Conservation (phyloP, 2,329 filamentous ascomycete species). For the Fragosphaeria purpurea region DNA sequence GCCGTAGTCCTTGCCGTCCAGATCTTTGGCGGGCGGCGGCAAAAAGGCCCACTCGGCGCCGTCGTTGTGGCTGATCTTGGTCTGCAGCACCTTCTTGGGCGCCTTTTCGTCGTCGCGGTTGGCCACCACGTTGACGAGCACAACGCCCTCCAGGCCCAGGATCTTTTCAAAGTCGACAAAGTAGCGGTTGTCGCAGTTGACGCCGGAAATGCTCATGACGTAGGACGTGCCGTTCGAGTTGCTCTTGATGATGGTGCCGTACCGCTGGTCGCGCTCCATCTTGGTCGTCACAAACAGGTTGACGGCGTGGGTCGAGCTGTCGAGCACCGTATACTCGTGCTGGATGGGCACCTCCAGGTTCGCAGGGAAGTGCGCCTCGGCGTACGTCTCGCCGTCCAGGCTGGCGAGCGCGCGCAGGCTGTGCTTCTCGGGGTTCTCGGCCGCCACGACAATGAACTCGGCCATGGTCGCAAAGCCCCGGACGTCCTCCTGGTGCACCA, state of each 20-base stretch:
- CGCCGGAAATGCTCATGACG: conserved; percentile 67
- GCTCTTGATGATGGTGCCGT: conserved; percentile 88
- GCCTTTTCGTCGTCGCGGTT: conserved; percentile 52
- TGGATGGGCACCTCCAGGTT: conserved; percentile 73
- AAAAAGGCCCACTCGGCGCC: conserved; percentile 78
- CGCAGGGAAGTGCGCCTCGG: conserved; percentile 72
- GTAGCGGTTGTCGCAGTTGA: conserved; percentile 67
- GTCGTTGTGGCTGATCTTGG: conserved; percentile 93
- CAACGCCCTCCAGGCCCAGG: conserved; percentile 80
- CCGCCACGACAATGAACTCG: conserved; percentile 88
- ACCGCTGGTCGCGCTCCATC: conserved; percentile 51
- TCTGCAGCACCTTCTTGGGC: conserved; percentile 69
- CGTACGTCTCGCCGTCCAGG: conserved; percentile 74
- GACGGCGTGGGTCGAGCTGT: conserved; percentile 88
- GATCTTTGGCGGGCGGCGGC: conserved; percentile 59
- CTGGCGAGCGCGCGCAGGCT: conserved; percentile 71
- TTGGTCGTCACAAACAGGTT: conserved; percentile 88
- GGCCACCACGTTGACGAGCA: conserved; percentile 72
- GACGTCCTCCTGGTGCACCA: conserved; percentile 57
- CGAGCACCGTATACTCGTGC: conserved; percentile 82
- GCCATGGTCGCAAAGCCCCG: conserved; percentile 88
- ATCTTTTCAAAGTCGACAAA: conserved; percentile 97
- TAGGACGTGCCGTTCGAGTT: conserved; percentile 98
- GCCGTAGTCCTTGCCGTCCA: conserved; percentile 58
- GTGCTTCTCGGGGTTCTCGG: conserved; percentile 55